Evolutionary conservation across 306 rosid species (phyloP), one percentile per base, ranked within the genome.

Genomic region (Vigna mungo): DNA sequence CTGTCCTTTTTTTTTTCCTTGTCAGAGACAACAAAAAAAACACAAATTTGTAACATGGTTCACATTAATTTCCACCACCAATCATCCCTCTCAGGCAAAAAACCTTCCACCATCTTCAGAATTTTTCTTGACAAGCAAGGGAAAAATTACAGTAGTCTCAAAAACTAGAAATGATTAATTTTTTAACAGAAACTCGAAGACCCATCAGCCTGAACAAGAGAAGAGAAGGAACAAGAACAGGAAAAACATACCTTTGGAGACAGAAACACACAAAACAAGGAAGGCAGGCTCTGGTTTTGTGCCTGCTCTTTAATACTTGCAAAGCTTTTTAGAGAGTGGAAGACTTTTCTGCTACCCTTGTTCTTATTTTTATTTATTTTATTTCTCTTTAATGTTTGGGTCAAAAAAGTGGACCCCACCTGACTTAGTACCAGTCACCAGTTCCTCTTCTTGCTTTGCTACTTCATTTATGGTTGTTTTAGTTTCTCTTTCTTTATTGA

Each of bases 401-500:
- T 84, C 82, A 91, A 91, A 84, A 81, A 25, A 80, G 78, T 62
- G 84, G 90, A 76, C 74, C 87, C 89, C 83, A 87, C 84, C 70
- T 72, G 58, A 73, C 88, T 12, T 43, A 82, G 44, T 59, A 15
- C 23, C 59, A 63, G 73, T 49, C 83, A 80, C 77, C 62, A 65
- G 78, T 83, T 78, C 71, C 78, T 86, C 65, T 75, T 56, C 74
- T 41, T 64, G 44, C 36, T 56, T 83, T 27, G 59, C 63, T 61
- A 49, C 44, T 51, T 65, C 72, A 78, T 34, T 71, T 16, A 15
- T 32, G 8, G 5, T 30, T 1, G 36, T 18, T 27, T 58, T 30
- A 0, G 5, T 3, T 1, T 15, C 8, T 27, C 15, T 13, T 27
- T 54, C 11, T 30, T 60, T 2, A n/a, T 25, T 25, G 9, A 32